Evolutionary conservation across 345 rosid genomes (phyloP), one percentile per base, ranked within the genome.

Genomic region (Leavenworthia alabamica): DNA sequence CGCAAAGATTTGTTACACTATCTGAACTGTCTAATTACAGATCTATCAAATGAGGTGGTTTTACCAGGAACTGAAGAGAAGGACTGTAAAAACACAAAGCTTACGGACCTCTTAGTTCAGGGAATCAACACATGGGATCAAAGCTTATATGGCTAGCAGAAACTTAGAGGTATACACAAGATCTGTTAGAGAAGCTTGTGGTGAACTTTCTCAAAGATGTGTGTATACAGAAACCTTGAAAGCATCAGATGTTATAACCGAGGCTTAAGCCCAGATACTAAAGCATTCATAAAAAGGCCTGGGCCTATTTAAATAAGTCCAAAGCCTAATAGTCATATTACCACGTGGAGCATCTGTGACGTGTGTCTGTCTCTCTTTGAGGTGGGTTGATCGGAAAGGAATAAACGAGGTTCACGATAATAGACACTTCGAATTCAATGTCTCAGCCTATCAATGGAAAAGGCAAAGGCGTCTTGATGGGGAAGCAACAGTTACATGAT

Each of bases 191-290:
- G 81, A 50, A 76, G 62, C 67, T 92, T 64, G 73, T 86, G 4
- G 57, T 89, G 68, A 81, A 72, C 70, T 83, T 92, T 67, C 76
- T 92, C 61, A 82, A 75, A 67, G 96, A 89, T 49, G 96, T 95
- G 59, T 89, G 83, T 92, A 11, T 92, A 86, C 59, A 64, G 76
- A n/a, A 80, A 75, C 53, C 64, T 68, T 91, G 56, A 81, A 71
- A 73, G 82, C 78, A 46, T 73, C 73, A 1, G 71, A 83, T 31
- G 80, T 81, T 49, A 72, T 73, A 58, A 82, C 76, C 29, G 95
- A 86, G 46, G 85, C 81, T 68, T 93, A 88, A 75, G 71, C 74
- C 1, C 73, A 70, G 77, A 89, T 95, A 76, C 59, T 89, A 39
- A 79, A 77, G 60, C 74, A 74, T n/a, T n/a, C n/a, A n/a, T n/a